Evolutionary conservation across 1,139 yeast genomes (phyloP).

Genomic region (Suhomyces bribrorum): DNA sequence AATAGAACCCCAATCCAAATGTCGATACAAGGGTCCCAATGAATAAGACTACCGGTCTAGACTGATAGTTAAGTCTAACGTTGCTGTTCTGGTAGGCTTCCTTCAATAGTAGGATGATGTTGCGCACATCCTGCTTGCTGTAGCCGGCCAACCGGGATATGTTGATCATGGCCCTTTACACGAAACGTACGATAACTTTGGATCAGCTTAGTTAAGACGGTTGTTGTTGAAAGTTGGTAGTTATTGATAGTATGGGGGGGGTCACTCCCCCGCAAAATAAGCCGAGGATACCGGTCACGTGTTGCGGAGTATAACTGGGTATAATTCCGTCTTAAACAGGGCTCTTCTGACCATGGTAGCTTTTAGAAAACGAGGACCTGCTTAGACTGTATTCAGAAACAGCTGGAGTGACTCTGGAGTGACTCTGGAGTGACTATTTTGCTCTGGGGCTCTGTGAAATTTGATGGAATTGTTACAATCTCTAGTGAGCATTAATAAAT

Average conservation of each 20-base stretch:
- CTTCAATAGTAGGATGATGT: constrained; percentile 36
- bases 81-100: constrained; percentile 43
- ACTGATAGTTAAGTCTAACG: constrained; percentile 44
- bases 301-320: no score
- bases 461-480: no score
- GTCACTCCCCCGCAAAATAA: constrained; percentile 3
- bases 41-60: constrained; percentile 48
- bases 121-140: constrained; percentile 36
- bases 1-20: constrained; percentile 44
- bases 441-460: no score
- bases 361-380: no score
- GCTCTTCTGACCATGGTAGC: no score
- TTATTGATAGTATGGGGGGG: not conserved
- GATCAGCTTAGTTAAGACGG: not conserved
- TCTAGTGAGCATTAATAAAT: no score
- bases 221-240: not conserved
- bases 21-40: constrained; percentile 45
- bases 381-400: no score
- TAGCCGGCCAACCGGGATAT: constrained; percentile 39
- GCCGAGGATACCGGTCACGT: constrained; percentile 6
- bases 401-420: no score
- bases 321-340: no score
- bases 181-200: not conserved
- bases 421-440: no score
- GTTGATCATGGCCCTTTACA: constrained; percentile 31